A percentile compares a stretch with the other conserved stretches of the same genome.
Conservation (phyloP, 2,329 filamentous ascomycete genomes). For the Fusarium sp. region DNA sequence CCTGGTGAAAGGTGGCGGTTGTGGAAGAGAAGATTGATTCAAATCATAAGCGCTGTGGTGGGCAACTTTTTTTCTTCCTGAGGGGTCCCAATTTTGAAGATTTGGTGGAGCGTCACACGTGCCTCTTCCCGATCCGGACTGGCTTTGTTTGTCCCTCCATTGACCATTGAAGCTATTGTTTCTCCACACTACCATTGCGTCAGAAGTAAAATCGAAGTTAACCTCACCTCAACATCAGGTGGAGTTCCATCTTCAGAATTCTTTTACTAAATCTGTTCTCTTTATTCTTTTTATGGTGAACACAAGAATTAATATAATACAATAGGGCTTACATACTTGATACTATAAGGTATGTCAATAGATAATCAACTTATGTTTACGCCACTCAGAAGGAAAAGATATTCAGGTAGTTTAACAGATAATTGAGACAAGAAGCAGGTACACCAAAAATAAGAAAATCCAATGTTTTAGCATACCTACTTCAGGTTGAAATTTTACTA, state of each 20-base stretch:
- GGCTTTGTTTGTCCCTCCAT: constrained; percentile 27
- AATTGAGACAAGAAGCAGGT: too few species aligned
- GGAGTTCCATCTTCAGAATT: neutral
- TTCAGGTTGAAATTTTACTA: too few species aligned
- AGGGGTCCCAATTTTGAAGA: constrained; percentile 43
- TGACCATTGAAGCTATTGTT: neutral
- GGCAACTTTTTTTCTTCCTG: constrained; percentile 47
- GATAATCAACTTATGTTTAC: too few species aligned
- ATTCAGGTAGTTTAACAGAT: too few species aligned
- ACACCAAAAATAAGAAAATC: too few species aligned
- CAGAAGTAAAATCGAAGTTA: constrained; percentile 17
- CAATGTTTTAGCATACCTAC: too few species aligned
- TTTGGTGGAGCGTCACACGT: constrained; percentile 51
- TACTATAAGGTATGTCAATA: too few species aligned
- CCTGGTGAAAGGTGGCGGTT: constrained; percentile 21
- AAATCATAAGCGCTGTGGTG: constrained; percentile 35
- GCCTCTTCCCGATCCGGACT: constrained; percentile 34
- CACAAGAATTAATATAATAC: too few species aligned
- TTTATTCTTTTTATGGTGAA: too few species aligned
- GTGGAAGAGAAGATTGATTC: constrained; percentile 26
- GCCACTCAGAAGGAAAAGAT: too few species aligned
- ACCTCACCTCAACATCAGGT: constrained; percentile 12
- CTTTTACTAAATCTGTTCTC: too few species aligned
- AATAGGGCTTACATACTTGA: too few species aligned
- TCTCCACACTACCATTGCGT: constrained; percentile 13